A percentile compares a stretch with the other conserved stretches of the same genome.
phyloP scores from a whole-genome alignment of 163 green algal genomes.

The Chlamydomonas reinhardtii region DNA sequence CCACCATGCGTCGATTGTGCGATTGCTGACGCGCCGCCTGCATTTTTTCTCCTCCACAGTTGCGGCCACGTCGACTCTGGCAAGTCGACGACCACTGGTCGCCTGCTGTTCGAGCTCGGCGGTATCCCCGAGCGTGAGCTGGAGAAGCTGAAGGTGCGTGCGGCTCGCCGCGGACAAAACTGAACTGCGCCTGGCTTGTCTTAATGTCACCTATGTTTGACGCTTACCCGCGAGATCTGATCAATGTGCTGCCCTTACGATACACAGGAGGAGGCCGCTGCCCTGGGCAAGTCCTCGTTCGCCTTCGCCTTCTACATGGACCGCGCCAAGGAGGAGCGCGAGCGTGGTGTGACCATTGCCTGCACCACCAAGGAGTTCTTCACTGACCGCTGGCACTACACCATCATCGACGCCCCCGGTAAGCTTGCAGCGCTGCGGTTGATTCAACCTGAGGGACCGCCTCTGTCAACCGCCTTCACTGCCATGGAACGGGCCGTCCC shows the following conservation, averaged over 20 bases:
- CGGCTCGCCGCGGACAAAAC: no score
- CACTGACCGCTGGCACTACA: conserved; percentile 99
- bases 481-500: no score
- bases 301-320: conserved; percentile 98
- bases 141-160: conserved; percentile 91
- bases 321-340: conserved; percentile 99
- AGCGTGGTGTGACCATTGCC: conserved; percentile 99
- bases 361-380: conserved; percentile 97
- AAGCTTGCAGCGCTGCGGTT: not conserved
- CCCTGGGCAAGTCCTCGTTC: conserved; percentile 99
- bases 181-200: no score
- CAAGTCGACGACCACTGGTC: conserved; percentile 98
- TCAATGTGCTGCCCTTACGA: no score
- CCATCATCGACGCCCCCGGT: conserved; percentile 99
- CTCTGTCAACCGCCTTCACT: no score
- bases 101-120: conserved; percentile 98
- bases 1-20: no score
- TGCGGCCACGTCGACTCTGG: conserved; percentile 93
- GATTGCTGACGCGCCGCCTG: not conserved
- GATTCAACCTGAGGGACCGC: no score
- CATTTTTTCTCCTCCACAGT: conserved; percentile 34
- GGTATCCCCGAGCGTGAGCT: conserved; percentile 99
- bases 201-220: no score
- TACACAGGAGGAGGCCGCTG: conserved; percentile 89
- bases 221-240: no score